These are phyloP conservation scores for Eruca vesicaria DNA, from an alignment of 441 rosid species.

Conservation along the genomic window DNA sequence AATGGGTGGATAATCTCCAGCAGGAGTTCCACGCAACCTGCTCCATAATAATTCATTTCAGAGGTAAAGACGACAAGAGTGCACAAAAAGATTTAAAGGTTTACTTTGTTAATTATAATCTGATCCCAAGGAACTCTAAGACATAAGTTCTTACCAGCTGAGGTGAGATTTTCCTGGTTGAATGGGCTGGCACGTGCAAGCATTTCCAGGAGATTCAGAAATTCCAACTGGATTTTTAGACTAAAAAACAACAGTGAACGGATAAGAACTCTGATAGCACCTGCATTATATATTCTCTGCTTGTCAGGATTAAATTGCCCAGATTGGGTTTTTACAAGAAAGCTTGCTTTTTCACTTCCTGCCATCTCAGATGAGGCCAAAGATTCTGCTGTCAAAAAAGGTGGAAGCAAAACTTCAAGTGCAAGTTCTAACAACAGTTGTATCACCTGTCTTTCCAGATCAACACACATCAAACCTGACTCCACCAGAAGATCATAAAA, in stretches of 20 bases:
- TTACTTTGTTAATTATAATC: conserved; percentile 5
- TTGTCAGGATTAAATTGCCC: conserved; percentile 65
- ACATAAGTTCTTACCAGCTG: conserved; percentile 63
- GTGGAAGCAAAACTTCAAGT: conserved; percentile 85
- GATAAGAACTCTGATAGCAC: conserved; percentile 76
- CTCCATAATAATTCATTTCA: not conserved
- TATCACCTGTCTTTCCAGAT: conserved; percentile 87
- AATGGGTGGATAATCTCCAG: conserved; percentile 84
- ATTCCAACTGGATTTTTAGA: conserved; percentile 84
- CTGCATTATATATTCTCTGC: conserved; percentile 83
- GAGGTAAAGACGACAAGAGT: conserved; percentile 7
- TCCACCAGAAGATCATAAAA: conserved; percentile 89
- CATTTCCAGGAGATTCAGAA: conserved; percentile 66
- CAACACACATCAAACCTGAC: conserved; percentile 87
- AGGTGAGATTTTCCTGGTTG: conserved; percentile 90
- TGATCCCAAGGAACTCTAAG: not conserved
- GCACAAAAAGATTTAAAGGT: conserved; percentile 19
- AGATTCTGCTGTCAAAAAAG: conserved; percentile 61
- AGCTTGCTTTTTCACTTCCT: conserved; percentile 51
- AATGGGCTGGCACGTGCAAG: conserved; percentile 86
- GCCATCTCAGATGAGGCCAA: conserved; percentile 38
- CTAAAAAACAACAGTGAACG: conserved; percentile 83
- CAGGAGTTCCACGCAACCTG: conserved; percentile 93
- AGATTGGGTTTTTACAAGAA: conserved; percentile 52
- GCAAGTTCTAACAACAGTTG: conserved; percentile 86